Base-by-base conservation (phyloP, 306 rosid species). In the Biancaea sappan region DNA sequence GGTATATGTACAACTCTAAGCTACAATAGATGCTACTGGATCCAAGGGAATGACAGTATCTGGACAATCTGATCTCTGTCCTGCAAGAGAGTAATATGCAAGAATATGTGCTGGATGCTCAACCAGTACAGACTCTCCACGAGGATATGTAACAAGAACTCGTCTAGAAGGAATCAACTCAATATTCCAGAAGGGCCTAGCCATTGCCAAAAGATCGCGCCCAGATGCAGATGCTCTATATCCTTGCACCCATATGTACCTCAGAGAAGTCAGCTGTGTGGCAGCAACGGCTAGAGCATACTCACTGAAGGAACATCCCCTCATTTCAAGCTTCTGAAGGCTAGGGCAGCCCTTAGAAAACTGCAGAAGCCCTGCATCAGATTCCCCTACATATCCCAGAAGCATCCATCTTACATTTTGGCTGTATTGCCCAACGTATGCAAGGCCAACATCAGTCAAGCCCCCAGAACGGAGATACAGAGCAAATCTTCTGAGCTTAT, bases 371-470 rank as follows among this genome's bases (percentile, higher is more conserved):
- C 99, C 99, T 4, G 67, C 85, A 80, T 94, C 99, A 15, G 96
- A 78, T 53, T 87, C 91, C 7, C 99, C 99, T 21, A 92, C 96
- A 60, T 82, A 90, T 40, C 99, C 99, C 18, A 94, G 90, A 68
- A 94, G 97, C 96, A 94, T 94, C 99, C 99, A 94, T 77, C 99
- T 92, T 73, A 94, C 87, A 40, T 94, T 87, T 43, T 81, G 93
- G 79, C 99, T 94, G 79, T 92, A 86, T 73, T 61, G 80, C 18
- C 99, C 99, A 29, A 94, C 80, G 77, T 90, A 94, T 32, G 89
- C 77, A 1, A 94, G 91, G 16, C 99, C 99, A 26, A 79, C 74
- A 66, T 94, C 93, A 0, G 95, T 88, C 82, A 94, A 77, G 8
- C 96, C 97, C 12, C 99, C 96, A 8, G 88, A 82, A 26, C 98